Evolutionary conservation across 2,329 filamentous ascomycete genomes (phyloP), one percentile per base, ranked within the genome.

Genomic region (Rhexocercosporidium sp.): DNA sequence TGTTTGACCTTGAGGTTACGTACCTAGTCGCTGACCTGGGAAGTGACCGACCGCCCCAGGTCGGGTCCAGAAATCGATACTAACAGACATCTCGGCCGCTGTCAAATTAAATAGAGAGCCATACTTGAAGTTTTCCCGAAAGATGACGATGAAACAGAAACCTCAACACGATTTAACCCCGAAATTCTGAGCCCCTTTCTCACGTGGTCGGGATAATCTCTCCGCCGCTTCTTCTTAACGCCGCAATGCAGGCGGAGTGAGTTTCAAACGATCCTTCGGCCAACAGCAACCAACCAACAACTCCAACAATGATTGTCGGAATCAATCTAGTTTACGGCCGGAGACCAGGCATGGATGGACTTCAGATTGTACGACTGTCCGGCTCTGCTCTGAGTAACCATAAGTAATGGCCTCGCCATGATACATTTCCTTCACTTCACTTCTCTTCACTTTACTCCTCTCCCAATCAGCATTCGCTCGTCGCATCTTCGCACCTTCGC

Each of bases 241-340:
- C 54, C 54, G 31, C 34, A 57, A 41, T 39, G 20, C n/a, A 57
- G 54, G n/a, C n/a, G n/a, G 54, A 27, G 20, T 41, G 54, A 41
- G 31, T 57, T 39, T 41, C 53, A 56, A 1, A 22, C 12, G 31
- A 56, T 59, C 56, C 56, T 44, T 59, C 57, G n/a, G 14, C 37
- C 39, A 41, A 44, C 59, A 41, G 49, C 41, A 49, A 16, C 59
- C 59, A 61, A 61, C 59, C 41, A 61, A 47, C 41, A 47, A 47
- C 49, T 46, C 41, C 59, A n/a, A 49, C 18, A 18, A 60, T 47
- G 44, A 29, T 46, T 37, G 51, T 46, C 47, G 57, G 22, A 60
- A 14, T 39, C 57, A 29, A 25, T 60, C 25, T 46, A 49, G 11
- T 47, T 59, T 46, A 60, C 41, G 39, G 57, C 57, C 39, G 41